Evolutionary conservation across 768 basidiomycete species (phyloP).

Genomic region (Mycena filopes): DNA sequence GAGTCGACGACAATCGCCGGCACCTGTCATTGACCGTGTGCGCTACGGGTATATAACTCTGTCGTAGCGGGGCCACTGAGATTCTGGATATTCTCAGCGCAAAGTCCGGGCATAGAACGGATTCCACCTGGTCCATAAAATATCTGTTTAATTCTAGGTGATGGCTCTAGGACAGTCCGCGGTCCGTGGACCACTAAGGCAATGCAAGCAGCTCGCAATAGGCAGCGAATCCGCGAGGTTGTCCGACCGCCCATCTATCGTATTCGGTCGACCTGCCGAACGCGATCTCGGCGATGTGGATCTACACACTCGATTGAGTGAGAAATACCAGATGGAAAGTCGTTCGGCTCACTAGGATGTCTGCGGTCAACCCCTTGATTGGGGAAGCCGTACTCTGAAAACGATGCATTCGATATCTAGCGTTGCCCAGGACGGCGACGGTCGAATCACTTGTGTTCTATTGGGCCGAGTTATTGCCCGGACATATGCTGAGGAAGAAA

Average conservation of each 20-base stretch:
- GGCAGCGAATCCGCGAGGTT: constrained; percentile 46
- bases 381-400: constrained; percentile 83
- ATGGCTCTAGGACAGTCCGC: too few relatives aligned
- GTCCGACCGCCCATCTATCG: constrained; percentile 67
- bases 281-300: constrained; percentile 74
- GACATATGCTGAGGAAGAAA: background rate
- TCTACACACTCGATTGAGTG: constrained; percentile 48
- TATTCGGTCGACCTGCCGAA: constrained; percentile 63
- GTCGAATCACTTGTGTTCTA: constrained; percentile 69
- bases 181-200: background rate
- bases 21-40: too few relatives aligned
- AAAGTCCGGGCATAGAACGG: too few relatives aligned
- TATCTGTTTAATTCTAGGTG: too few relatives aligned
- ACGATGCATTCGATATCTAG: constrained; percentile 83
- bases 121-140: too few relatives aligned
- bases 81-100: background rate
- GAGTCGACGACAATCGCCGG: too few relatives aligned
- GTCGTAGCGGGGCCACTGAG: too few relatives aligned
- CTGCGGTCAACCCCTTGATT: constrained; percentile 85
- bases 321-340: background rate
- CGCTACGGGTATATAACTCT: too few relatives aligned
- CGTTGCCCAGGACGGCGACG: constrained; percentile 58
- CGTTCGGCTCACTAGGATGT: constrained; percentile 71
- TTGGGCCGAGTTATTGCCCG: constrained; percentile 6
- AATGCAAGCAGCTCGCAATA: constrained; percentile 20